phyloP scores from a whole-genome alignment of 75 land plant genomes.

The Selaginella moellendorffii region DNA sequence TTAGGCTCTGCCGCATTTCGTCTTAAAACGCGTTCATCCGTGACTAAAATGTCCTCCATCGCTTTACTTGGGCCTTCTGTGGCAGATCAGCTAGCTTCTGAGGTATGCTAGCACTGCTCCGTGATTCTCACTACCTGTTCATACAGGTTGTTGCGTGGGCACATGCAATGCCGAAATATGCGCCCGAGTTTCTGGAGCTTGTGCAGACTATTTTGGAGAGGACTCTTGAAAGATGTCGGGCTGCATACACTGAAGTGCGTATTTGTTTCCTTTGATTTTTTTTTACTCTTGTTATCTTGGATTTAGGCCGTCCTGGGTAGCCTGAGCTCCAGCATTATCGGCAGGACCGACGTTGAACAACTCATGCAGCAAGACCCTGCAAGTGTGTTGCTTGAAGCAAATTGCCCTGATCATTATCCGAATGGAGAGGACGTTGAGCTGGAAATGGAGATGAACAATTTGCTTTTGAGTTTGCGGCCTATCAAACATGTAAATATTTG shows the following conservation, averaged over 20 bases:
- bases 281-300: too few species aligned
- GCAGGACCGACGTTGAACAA: slow-evolving; percentile 75
- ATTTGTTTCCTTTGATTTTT: too few species aligned
- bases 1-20: slow-evolving; percentile 97
- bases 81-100: slow-evolving; percentile 67
- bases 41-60: slow-evolving; percentile 9
- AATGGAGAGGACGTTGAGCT: slow-evolving; percentile 61
- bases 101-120: slow-evolving; percentile 33
- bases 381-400: slow-evolving; percentile 43
- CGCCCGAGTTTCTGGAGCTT: slow-evolving; percentile 79
- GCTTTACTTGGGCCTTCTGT: slow-evolving; percentile 73
- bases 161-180: slow-evolving; percentile 94
- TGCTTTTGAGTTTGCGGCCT: slow-evolving; percentile 62
- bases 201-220: slow-evolving; percentile 92
- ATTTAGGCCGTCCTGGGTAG: slow-evolving; percentile 93
- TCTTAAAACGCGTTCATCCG: slow-evolving; percentile 48
- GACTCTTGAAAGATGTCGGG: slow-evolving; percentile 87
- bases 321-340: slow-evolving; percentile 86
- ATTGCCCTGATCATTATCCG: slow-evolving; percentile 19
- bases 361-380: slow-evolving; percentile 85
- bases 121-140: not conserved
- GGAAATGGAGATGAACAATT: slow-evolving; percentile 66
- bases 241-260: slow-evolving; percentile 86
- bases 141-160: slow-evolving; percentile 94
- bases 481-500: slow-evolving; percentile 41